phyloP scores from a whole-genome alignment of 129 eudicot species.

The Escallonia herrerae region DNA sequence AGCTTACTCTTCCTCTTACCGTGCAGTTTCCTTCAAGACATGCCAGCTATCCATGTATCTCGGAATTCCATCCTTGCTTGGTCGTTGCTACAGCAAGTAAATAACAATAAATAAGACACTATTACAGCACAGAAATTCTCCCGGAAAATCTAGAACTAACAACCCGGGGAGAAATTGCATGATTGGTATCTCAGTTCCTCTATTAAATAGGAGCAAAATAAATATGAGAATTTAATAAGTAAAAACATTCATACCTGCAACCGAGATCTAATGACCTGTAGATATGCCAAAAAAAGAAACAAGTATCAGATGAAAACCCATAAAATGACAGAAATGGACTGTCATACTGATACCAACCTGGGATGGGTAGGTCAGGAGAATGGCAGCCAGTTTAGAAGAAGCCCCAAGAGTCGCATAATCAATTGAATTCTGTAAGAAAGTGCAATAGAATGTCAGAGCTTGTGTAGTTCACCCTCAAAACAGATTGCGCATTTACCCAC shows the following conservation, averaged over 20 bases:
- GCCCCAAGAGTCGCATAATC: constrained; percentile 89
- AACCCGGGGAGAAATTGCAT: no score
- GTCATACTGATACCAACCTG: constrained; percentile 42
- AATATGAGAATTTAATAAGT: no score
- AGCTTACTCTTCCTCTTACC: constrained; percentile 24
- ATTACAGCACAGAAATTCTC: no score
- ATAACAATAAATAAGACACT: no score
- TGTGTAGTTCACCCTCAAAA: background rate
- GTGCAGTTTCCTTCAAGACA: constrained; percentile 74
- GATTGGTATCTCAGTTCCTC: no score
- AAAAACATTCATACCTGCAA: constrained; percentile 51
- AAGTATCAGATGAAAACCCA: constrained; percentile 8
- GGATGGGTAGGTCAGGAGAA: constrained; percentile 76
- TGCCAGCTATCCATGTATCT: constrained; percentile 86
- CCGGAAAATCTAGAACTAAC: no score
- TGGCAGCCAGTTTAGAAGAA: constrained; percentile 80
- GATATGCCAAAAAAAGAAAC: constrained; percentile 8
- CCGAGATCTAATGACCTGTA: constrained; percentile 93
- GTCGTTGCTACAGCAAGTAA: constrained; percentile 66
- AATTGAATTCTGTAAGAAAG: constrained; percentile 45
- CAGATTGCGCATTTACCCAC: background rate
- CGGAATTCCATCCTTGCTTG: constrained; percentile 57
- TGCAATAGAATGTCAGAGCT: constrained; percentile 2
- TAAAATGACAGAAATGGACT: background rate
- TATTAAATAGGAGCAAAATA: no score